Conservation (phyloP, 1,139 yeast genomes). For the Yamadazyma kanchanaburiensis region DNA sequence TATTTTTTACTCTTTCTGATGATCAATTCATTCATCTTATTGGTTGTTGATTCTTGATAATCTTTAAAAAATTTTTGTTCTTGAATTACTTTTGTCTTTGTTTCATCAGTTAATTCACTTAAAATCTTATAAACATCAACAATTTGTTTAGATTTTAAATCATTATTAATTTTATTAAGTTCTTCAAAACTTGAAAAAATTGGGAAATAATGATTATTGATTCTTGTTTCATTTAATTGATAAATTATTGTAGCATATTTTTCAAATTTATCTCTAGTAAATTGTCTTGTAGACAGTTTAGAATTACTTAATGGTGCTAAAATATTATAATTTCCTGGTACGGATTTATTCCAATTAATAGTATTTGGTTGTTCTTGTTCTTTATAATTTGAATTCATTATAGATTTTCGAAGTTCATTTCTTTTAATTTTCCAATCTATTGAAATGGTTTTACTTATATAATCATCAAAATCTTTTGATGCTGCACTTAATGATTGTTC, state of each 20-base stretch:
- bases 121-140: slow-evolving; percentile 64
- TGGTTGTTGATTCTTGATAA: slow-evolving; percentile 20
- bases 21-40: slow-evolving; percentile 44
- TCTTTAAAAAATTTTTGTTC: slow-evolving; percentile 47
- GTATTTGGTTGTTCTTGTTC: slow-evolving; percentile 9
- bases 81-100: slow-evolving; percentile 29
- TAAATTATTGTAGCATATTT: slow-evolving; percentile 69
- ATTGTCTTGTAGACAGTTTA: slow-evolving; percentile 26
- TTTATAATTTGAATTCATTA: slow-evolving; percentile 28
- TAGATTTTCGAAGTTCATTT: slow-evolving; percentile 65
- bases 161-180: slow-evolving; percentile 47
- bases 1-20: slow-evolving; percentile 55
- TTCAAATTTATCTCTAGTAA: slow-evolving; percentile 61
- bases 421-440: slow-evolving; percentile 84
- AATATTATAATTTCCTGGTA: slow-evolving; percentile 33
- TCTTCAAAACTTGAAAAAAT: slow-evolving; percentile 53
- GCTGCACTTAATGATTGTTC: slow-evolving; percentile 77
- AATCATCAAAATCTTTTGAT: slow-evolving; percentile 78
- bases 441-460: slow-evolving; percentile 67
- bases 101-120: slow-evolving; percentile 39
- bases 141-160: slow-evolving; percentile 59
- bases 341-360: slow-evolving; percentile 36
- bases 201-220: slow-evolving; percentile 47
- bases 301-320: slow-evolving; percentile 29
- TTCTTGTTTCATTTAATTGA: slow-evolving; percentile 67